phyloP scores from a whole-genome alignment of 768 basidiomycete genomes.

The Amanita molliuscula region DNA sequence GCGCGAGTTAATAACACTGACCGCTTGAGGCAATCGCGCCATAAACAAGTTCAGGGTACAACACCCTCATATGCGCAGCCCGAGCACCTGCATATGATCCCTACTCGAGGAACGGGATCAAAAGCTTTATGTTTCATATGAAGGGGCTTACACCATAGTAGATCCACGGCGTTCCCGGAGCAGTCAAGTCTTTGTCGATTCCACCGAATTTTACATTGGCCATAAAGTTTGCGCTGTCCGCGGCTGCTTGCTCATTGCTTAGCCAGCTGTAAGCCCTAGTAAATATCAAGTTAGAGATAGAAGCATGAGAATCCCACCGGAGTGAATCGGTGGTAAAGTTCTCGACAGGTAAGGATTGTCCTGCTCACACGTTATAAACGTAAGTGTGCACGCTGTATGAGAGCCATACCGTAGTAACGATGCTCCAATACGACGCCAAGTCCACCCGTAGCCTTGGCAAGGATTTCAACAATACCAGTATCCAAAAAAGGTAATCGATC shows the following conservation, averaged over 20 bases:
- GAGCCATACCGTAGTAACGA: slow-evolving; percentile 64
- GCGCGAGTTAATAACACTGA: slow-evolving; percentile 17
- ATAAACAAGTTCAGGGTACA: slow-evolving; percentile 80
- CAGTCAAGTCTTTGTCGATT: slow-evolving; percentile 62
- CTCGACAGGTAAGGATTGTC: slow-evolving; percentile 66
- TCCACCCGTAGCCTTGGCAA: slow-evolving; percentile 78
- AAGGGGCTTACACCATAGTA: slow-evolving; percentile 71
- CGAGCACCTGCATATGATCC: slow-evolving; percentile 91
- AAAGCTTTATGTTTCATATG: background rate
- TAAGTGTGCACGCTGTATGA: background rate
- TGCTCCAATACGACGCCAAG: slow-evolving; percentile 90
- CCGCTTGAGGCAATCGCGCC: slow-evolving; percentile 87
- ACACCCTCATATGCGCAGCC: slow-evolving; percentile 81
- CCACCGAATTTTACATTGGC: slow-evolving; percentile 64
- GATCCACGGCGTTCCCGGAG: slow-evolving; percentile 75
- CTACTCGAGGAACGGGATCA: slow-evolving; percentile 20
- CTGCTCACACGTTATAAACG: slow-evolving; percentile 14
- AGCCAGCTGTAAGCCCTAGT: slow-evolving; percentile 49
- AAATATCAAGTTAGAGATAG: background rate
- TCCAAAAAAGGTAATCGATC: slow-evolving; percentile 51
- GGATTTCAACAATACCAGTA: slow-evolving; percentile 79
- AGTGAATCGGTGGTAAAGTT: slow-evolving; percentile 79
- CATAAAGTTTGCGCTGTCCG: slow-evolving; percentile 92
- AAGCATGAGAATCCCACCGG: slow-evolving; percentile 31
- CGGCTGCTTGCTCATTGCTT: slow-evolving; percentile 80